Base-by-base conservation (phyloP, 73 alveolate genomes). In the Paraurostyla sp. region DNA sequence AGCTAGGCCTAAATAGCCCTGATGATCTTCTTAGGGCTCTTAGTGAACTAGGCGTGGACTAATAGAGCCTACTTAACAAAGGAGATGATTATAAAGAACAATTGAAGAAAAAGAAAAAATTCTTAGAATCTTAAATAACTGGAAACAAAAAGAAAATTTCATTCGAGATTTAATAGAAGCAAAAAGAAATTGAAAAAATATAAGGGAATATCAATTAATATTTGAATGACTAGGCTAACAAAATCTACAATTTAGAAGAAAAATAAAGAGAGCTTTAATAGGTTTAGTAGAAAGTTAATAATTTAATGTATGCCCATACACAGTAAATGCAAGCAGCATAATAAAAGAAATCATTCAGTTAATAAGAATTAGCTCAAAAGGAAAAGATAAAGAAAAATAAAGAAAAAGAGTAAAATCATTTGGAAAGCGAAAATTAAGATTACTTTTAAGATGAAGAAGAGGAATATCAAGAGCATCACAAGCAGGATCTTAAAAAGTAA, bases 1-100 rank as follows among this genome's bases (percentile, higher is more conserved):
- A 91, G 94, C 22, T 60, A 80, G 7, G 78, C 71, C 18, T 89
- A 87, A 35, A 76, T 22, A 7, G 84, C 29, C 20, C 27, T 56
- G 22, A 6, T 2, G 2, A 40, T 23, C 62, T 38, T 0, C 29
- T 4, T 9, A 20, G 25, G 22, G 20, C 18, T 46, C 13, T 46
- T 46, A 16, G 41, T 4, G 22, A 52, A 40, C 41, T n/a, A 16
- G 33, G 22, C 29, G 27, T 3, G 46, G 6, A 52, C 43, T 23
- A 18, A 15, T 27, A 63, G 51, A 76, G 11, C 3, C 59, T 11
- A 23, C 6, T 11, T 20, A 84, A 59, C 40, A 40, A 22, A n/a
- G 52, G 54, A 30, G 92, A 36, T 18, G 54, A 46, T 0, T 50
- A 20, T n/a, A 83, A 35, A 32, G 76, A 83, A 45, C 16, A 41